Base-by-base conservation (phyloP, 2,329 filamentous ascomycete genomes). In the Colletotrichum filicis region DNA sequence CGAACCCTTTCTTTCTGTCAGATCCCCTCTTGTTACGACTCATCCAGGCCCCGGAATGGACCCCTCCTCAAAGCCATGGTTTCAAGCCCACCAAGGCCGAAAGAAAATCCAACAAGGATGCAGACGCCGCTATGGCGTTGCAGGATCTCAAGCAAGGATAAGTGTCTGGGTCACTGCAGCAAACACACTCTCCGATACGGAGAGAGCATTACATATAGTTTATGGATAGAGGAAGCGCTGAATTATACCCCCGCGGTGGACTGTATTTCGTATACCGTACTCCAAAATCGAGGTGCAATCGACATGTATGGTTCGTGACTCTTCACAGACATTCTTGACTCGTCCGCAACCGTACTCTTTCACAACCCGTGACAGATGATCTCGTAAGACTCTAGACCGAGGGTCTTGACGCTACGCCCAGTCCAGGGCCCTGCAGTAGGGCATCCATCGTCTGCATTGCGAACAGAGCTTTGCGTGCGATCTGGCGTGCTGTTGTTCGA, bases 181-280 rank as follows among this genome's bases (percentile, higher is more conserved):
- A 28, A 19, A 9, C 6, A 37, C 19, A 37, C 19, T 16, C 52
- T 22, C 42, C 9, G 19, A 8, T 7, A n/a, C 9, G 42, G 19
- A 49, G 19, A 49, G 42, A 49, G 42, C 42, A 22, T n/a, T 49
- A 22, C 16, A 46, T 52, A 22, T 46, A 26, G 58, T 63, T 32
- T 16, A 30, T 42, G 66, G 22, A 42, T 37, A 49, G n/a, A 49
- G 42, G 24, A 52, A 59, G 66, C 56, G 55, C 58, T 49, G 55
- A 55, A 60, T 59, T 65, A 61, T 73, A 65, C 70, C 63, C 63
- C 62, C 70, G 30, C 46, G 46, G 12, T 55, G 60, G 57, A 46
- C 26, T 19, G 5, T n/a, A 26, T 57, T 30, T 24, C 30, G 65
- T 42, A 65, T n/a, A 16, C 59, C 46, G 59, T 26, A 9, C 32